Conservation (phyloP, 2,329 filamentous ascomycete species). For the Hymenoscyphus salicellus region DNA sequence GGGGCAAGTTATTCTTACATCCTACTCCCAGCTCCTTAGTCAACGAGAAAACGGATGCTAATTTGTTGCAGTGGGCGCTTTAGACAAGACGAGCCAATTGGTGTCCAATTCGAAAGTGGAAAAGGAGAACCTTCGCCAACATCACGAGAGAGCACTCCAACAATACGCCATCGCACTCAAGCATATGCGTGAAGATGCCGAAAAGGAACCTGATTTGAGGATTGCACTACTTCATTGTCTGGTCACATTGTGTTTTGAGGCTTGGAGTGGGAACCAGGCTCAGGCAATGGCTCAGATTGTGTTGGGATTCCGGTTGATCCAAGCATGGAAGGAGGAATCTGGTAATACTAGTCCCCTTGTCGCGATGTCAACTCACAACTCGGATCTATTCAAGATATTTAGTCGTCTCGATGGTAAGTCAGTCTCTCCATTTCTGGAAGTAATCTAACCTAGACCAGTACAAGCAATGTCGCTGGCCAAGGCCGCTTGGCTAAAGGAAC, state of each 20-base stretch:
- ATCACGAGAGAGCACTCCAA: conserved; percentile 22
- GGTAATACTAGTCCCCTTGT: conserved; percentile 2
- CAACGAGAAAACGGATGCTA: no score
- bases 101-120: conserved; percentile 11
- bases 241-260: conserved; percentile 55
- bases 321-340: conserved; percentile 25
- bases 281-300: conserved; percentile 23
- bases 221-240: conserved; percentile 36
- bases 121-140: conserved; percentile 11
- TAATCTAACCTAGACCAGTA: not conserved
- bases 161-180: conserved; percentile 20
- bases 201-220: conserved; percentile 42
- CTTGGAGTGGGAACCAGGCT: conserved; percentile 43
- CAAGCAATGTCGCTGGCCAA: conserved; percentile 23
- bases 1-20: no score
- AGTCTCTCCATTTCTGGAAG: not conserved
- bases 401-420: conserved; percentile 13
- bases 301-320: conserved; percentile 26
- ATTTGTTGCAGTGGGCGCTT: conserved; percentile 15
- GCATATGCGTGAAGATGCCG: conserved; percentile 18
- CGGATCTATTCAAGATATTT: conserved; percentile 17
- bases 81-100: conserved; percentile 21
- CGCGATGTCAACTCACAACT: conserved; percentile 1
- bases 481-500: conserved; percentile 10
- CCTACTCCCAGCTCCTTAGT: no score